phyloP scores from a whole-genome alignment of 345 rosid genomes.

The Pistacia atlantica region DNA sequence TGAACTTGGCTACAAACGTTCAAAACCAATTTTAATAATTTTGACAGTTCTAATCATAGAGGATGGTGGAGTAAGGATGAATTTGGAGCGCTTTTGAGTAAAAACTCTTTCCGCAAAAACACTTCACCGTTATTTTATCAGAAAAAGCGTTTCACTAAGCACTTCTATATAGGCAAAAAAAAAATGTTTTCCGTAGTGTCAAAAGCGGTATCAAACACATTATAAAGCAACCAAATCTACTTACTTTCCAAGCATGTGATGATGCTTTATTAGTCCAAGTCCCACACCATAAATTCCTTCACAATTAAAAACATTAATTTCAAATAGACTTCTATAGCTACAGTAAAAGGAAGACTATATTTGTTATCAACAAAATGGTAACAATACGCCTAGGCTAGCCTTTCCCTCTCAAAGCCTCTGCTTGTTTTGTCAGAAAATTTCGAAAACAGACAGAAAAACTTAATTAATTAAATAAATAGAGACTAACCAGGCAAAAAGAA shows the following conservation, averaged over 20 bases:
- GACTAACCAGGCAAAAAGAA: slow-evolving; percentile 68
- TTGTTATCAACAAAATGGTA: background rate
- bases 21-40: too few relatives aligned
- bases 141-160: background rate
- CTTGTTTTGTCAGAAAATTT: background rate
- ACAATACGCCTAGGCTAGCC: background rate
- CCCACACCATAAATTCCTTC: slow-evolving; percentile 71
- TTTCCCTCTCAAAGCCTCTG: background rate
- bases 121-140: too few relatives aligned
- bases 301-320: background rate
- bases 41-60: too few relatives aligned
- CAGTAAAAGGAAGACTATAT: background rate
- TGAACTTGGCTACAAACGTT: too few relatives aligned
- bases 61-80: too few relatives aligned
- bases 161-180: background rate
- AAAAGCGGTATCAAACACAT: background rate
- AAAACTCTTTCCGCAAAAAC: too few relatives aligned
- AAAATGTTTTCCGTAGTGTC: background rate
- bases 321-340: background rate
- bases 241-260: slow-evolving; percentile 64
- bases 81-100: too few relatives aligned
- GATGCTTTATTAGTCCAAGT: slow-evolving; percentile 58
- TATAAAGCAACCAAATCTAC: slow-evolving; percentile 10
- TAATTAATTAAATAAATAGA: background rate
- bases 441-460: background rate